Evolutionary conservation across 2,329 filamentous ascomycete species (phyloP).

Genomic region (Xylaria arbuscula): DNA sequence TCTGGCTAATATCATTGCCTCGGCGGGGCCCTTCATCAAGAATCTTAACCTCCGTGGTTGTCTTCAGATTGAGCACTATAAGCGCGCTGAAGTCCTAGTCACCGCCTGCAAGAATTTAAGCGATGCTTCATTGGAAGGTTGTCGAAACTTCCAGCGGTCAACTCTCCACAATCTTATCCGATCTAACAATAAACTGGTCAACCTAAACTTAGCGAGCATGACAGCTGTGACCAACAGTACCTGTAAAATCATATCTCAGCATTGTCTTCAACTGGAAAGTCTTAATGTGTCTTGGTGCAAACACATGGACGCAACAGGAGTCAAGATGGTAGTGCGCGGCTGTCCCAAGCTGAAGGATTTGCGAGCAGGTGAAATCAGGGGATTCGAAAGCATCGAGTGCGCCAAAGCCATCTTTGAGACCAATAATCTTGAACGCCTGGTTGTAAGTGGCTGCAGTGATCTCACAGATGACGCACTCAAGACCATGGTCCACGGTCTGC

Average conservation of each 20-base stretch:
- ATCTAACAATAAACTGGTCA: slow-evolving; percentile 80
- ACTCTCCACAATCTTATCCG: slow-evolving; percentile 81
- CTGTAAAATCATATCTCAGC: slow-evolving; percentile 85
- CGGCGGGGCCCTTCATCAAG: slow-evolving; percentile 89
- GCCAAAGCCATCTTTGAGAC: slow-evolving; percentile 79
- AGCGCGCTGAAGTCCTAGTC: slow-evolving; percentile 80
- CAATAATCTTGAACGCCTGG: slow-evolving; percentile 84
- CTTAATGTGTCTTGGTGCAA: slow-evolving; percentile 95
- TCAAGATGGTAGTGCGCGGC: slow-evolving; percentile 76
- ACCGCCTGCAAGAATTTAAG: slow-evolving; percentile 87
- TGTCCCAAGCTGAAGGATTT: slow-evolving; percentile 83
- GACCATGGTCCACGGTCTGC: slow-evolving; percentile 78
- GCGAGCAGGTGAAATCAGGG: slow-evolving; percentile 81
- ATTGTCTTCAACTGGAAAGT: slow-evolving; percentile 82
- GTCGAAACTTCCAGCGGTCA: slow-evolving; percentile 81
- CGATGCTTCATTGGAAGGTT: slow-evolving; percentile 89
- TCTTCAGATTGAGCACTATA: slow-evolving; percentile 85
- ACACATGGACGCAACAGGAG: slow-evolving; percentile 80
- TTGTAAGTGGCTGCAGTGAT: slow-evolving; percentile 82
- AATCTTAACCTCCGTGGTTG: slow-evolving; percentile 92
- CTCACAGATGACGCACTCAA: slow-evolving; percentile 79
- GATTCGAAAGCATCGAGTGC: slow-evolving; percentile 79
- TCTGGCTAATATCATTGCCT: slow-evolving; percentile 83
- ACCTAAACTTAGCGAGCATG: slow-evolving; percentile 87
- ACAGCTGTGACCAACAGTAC: slow-evolving; percentile 82